phyloP scores from a whole-genome alignment of 2,329 filamentous ascomycete species.

The Canariomyces notabilis region DNA sequence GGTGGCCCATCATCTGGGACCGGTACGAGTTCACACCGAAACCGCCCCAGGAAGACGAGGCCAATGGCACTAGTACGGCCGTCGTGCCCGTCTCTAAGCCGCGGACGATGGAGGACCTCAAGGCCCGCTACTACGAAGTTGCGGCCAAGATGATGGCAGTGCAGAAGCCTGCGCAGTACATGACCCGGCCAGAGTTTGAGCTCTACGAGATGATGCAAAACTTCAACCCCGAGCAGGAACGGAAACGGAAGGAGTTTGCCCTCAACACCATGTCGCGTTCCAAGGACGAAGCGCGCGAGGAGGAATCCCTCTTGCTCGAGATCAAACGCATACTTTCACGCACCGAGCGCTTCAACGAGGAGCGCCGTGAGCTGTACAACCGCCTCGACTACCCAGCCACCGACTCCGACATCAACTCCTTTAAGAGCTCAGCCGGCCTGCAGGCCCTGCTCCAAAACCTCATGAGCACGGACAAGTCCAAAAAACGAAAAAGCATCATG shows the following conservation, averaged over 20 bases:
- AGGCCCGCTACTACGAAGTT: conserved; percentile 84
- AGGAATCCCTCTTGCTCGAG: conserved; percentile 83
- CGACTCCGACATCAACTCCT: conserved; percentile 66
- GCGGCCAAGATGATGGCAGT: conserved; percentile 77
- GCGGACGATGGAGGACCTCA: conserved; percentile 83
- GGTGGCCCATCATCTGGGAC: conserved; percentile 89
- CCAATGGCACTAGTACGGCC: conserved; percentile 45
- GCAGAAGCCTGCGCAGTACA: conserved; percentile 74
- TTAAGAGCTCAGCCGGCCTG: conserved; percentile 76
- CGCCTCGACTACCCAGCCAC: conserved; percentile 75
- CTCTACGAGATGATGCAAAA: conserved; percentile 80
- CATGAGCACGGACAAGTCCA: conserved; percentile 76
- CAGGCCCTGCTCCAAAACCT: conserved; percentile 77
- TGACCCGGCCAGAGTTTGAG: conserved; percentile 80
- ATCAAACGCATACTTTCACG: conserved; percentile 86
- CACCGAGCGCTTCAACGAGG: conserved; percentile 79
- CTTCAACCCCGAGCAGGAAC: conserved; percentile 78
- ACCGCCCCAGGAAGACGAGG: conserved; percentile 40
- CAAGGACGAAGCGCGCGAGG: conserved; percentile 84
- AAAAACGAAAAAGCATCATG: conserved; percentile 75
- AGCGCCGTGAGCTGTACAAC: conserved; percentile 80
- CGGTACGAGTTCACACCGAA: conserved; percentile 71
- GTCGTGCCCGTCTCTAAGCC: conserved; percentile 48
- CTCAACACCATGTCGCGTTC: conserved; percentile 72
- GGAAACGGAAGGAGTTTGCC: conserved; percentile 77